phyloP scores from a whole-genome alignment of 257 asterid genomes.

The Vinca minor region DNA sequence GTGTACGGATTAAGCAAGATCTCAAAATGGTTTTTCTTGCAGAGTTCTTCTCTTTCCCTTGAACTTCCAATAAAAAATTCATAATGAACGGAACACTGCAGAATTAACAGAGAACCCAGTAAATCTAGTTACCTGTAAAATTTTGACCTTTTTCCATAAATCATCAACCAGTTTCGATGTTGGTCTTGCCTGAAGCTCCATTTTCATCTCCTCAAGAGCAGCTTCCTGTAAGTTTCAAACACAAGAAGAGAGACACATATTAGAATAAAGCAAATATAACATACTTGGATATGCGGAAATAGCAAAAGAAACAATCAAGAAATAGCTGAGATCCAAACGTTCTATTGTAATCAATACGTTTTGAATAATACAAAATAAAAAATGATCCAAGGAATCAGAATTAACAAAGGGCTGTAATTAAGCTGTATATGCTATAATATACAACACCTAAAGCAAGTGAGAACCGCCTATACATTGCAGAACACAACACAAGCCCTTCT shows the following conservation, averaged over 20 bases:
- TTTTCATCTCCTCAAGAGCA: constrained; percentile 67
- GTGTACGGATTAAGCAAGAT: background rate
- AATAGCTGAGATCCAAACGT: constrained; percentile 1
- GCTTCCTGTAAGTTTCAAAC: constrained; percentile 45
- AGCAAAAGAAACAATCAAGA: background rate
- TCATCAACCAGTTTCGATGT: constrained; percentile 81
- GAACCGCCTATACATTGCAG: background rate
- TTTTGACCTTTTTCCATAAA: constrained; percentile 85
- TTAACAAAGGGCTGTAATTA: too few relatives aligned
- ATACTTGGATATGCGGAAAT: background rate
- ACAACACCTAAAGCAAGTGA: too few relatives aligned
- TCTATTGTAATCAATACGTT: background rate
- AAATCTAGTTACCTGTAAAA: constrained; percentile 64
- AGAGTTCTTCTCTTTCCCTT: background rate
- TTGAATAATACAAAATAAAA: background rate
- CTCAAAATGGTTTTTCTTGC: background rate
- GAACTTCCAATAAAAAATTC: constrained; percentile 5
- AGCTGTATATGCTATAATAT: background rate
- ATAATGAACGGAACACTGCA: background rate
- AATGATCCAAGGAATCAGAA: background rate
- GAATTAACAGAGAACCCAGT: constrained; percentile 11
- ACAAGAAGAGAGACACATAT: constrained; percentile 12
- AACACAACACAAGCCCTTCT: background rate
- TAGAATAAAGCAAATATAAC: background rate
- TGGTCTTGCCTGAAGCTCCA: constrained; percentile 83